Base-by-base conservation (phyloP, 805 yeast species). In the Kluyveromyces lactis region DNA sequence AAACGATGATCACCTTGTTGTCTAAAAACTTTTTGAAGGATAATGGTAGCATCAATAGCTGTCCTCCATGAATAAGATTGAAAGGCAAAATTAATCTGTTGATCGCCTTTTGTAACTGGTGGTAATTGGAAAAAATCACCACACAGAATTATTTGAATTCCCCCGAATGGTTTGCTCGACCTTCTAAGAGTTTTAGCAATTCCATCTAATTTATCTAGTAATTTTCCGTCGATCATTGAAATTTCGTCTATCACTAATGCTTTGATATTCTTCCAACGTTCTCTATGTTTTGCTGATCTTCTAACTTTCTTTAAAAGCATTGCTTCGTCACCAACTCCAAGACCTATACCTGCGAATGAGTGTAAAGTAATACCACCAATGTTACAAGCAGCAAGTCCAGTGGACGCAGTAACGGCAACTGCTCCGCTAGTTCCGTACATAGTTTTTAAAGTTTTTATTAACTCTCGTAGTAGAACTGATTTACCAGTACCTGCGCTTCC, bases 401-500 rank as follows among this genome's bases (percentile, higher is more conserved):
- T 84, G 0, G 92, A 82, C 0, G 94, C 94, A 0, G 92, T 82
- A 1, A 84, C 81, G 0, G 82, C 87, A 3, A 84, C 85, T 11
- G 64, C 55, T 6, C 42, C 45, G 2, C 72, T 75, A 0, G 46
- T 46, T 0, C 71, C 68, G 54, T 75, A 69, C 42, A 67, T 69
- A 1, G 47, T 43, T 45, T 63, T 68, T 40, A 84, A 55, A 0
- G 68, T 60, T 49, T 73, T 72, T 40, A 84, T 82, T 27, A 84
- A 66, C 9, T 76, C 68, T 44, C 73, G 71, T 37, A 92, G 64
- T n/a, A 92, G 66, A 3, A 92, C 81, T 1, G 98, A 90, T 56
- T 92, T 92, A 55, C 98, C 98, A 0, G 98, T 92, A 52, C 98
- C 98, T 0, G 98, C 98, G 26, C 97, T 86, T 37, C 98, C 98